Conservation (phyloP, 2,329 filamentous ascomycete species). For the Neofusicoccum laricinum region DNA sequence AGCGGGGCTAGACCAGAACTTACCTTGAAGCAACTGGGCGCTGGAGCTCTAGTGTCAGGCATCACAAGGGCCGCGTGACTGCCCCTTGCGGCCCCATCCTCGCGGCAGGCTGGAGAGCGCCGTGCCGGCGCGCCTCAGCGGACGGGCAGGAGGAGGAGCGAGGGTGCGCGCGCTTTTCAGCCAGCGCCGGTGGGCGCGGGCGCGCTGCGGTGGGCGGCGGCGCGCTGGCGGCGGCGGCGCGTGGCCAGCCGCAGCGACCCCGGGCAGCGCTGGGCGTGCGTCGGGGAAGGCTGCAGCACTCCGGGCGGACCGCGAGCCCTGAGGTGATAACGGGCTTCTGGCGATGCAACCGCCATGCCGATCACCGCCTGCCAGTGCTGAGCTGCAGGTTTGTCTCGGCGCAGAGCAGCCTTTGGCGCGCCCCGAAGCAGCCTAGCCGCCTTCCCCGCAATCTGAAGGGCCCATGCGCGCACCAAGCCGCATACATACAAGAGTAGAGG, state of each 20-base stretch:
- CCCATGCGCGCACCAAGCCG: not conserved
- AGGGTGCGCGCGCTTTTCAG: not conserved
- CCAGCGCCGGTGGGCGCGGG: not conserved
- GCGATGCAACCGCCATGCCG: constrained; percentile 13
- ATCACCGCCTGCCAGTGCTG: constrained; percentile 1
- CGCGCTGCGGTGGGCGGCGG: not conserved
- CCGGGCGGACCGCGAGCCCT: constrained; percentile 8
- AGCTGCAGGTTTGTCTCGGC: constrained; percentile 13
- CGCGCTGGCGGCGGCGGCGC: not conserved
- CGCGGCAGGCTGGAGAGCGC: constrained; percentile 11
- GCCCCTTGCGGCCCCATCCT: constrained; percentile 15
- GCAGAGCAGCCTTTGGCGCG: not conserved
- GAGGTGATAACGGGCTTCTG: constrained; percentile 12
- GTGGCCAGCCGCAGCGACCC: constrained; percentile 12
- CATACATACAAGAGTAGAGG: constrained; percentile 9
- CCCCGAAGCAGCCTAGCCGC: constrained; percentile 5
- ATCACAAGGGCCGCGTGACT: constrained; percentile 8
- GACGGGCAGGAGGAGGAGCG: not conserved
- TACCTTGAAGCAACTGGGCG: not conserved
- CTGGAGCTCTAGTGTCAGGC: constrained; percentile 8
- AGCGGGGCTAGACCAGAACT: constrained; percentile 14
- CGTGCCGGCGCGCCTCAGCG: not conserved
- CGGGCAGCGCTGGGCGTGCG: not conserved
- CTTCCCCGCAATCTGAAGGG: constrained; percentile 2
- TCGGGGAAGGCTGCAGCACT: constrained; percentile 2